Evolutionary conservation across 805 yeast genomes (phyloP).

Genomic region (Teunomyces barrocoloradensis): DNA sequence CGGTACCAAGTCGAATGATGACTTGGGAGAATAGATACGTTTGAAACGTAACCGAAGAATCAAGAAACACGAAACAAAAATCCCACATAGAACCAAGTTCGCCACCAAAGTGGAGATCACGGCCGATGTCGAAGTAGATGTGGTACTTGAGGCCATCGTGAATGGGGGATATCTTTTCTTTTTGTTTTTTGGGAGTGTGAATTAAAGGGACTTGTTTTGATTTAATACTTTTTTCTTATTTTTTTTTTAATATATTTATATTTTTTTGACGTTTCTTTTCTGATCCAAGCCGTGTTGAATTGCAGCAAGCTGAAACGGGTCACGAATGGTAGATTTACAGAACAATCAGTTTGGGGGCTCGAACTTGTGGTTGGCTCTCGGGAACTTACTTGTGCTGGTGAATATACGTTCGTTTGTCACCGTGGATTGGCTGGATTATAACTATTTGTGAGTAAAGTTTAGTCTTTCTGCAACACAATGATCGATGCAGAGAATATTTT

Average conservation of each 20-base stretch:
- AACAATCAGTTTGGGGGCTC: too few relatives aligned
- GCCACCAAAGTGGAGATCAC: slow-evolving; percentile 69
- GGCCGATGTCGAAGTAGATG: slow-evolving; percentile 62
- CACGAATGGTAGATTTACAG: too few relatives aligned
- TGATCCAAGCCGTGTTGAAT: slow-evolving; percentile 4
- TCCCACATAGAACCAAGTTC: slow-evolving; percentile 64
- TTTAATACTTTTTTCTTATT: neutral
- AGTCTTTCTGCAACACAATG: neutral
- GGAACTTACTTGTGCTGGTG: too few relatives aligned
- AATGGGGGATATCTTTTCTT: slow-evolving; percentile 16
- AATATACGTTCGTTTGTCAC: too few relatives aligned
- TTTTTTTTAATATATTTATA: neutral
- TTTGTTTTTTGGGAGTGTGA: neutral
- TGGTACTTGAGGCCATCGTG: slow-evolving; percentile 10
- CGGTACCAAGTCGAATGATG: slow-evolving; percentile 56
- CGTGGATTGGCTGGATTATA: too few relatives aligned
- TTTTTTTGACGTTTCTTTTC: neutral
- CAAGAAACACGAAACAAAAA: slow-evolving; percentile 61
- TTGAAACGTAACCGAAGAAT: slow-evolving; percentile 62
- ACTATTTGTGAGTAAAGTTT: neutral
- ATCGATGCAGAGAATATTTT: neutral
- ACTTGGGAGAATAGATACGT: slow-evolving; percentile 82
- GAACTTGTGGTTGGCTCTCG: too few relatives aligned
- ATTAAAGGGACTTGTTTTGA: neutral
- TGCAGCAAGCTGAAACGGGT: neutral